phyloP scores from a whole-genome alignment of 345 rosid species.

The Citrus unshiu region DNA sequence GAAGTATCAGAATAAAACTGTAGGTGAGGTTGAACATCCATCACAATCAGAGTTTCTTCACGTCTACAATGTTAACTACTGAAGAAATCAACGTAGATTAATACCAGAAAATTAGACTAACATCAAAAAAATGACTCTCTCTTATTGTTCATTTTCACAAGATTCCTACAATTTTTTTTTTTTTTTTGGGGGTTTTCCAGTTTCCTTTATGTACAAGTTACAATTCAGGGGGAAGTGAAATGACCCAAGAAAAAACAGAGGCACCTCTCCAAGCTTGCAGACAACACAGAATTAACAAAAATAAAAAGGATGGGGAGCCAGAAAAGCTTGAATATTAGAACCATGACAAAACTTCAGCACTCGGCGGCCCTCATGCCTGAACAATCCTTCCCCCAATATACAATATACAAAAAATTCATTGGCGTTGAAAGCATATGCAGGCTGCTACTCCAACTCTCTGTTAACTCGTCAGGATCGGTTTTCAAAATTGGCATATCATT shows the following conservation, averaged over 20 bases:
- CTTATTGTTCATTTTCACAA: conserved; percentile 43
- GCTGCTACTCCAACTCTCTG: conserved; percentile 15
- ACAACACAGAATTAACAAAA: conserved; percentile 3
- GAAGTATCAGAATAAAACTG: too few species aligned
- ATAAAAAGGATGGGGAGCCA: neutral
- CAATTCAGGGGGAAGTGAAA: conserved; percentile 18
- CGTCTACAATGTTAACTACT: neutral
- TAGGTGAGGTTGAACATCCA: too few species aligned
- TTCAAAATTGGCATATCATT: conserved; percentile 38
- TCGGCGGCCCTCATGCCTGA: conserved; percentile 20
- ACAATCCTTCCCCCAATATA: conserved; percentile 20
- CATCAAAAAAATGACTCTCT: conserved; percentile 16
- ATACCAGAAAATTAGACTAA: neutral
- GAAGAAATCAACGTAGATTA: neutral
- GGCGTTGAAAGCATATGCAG: conserved; percentile 7
- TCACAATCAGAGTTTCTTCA: too few species aligned
- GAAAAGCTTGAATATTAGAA: neutral
- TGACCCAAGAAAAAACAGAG: conserved; percentile 5
- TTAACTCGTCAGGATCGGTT: conserved; percentile 13
- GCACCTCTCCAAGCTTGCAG: conserved; percentile 31
- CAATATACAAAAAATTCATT: conserved; percentile 22
- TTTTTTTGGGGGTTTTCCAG: neutral
- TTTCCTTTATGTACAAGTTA: conserved; percentile 39
- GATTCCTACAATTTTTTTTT: conserved; percentile 16
- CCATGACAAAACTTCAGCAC: conserved; percentile 15